Conservation (phyloP, 148 eudicot species). For the Rhododendron griersonianum region DNA sequence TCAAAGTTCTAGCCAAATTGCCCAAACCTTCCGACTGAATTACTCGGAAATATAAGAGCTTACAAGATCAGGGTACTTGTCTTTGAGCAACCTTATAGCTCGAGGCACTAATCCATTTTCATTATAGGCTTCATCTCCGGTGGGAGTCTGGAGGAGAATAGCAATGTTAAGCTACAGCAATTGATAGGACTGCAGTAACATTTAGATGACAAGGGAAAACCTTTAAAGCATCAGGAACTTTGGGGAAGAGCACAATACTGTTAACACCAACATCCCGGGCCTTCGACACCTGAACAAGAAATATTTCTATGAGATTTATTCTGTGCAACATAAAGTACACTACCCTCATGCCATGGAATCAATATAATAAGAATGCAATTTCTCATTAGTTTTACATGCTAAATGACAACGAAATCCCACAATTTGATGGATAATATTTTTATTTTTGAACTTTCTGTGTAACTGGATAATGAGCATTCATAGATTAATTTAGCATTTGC, state of each 20-base stretch:
- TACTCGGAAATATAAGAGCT: constrained; percentile 17
- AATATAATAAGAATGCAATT: constrained; percentile 10
- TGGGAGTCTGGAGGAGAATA: constrained; percentile 45
- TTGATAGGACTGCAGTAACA: neutral
- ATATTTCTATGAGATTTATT: no score
- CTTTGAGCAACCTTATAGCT: constrained; percentile 79
- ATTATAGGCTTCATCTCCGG: constrained; percentile 94
- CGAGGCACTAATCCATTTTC: constrained; percentile 93
- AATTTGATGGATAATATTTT: neutral
- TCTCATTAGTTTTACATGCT: neutral
- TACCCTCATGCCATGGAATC: neutral
- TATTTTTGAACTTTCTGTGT: neutral
- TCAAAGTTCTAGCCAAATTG: neutral
- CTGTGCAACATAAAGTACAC: neutral
- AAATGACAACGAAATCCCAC: neutral
- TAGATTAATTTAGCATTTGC: neutral
- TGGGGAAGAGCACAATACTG: constrained; percentile 85
- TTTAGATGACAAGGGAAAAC: constrained; percentile 23
- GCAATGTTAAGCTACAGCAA: constrained; percentile 3
- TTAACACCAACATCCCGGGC: constrained; percentile 96
- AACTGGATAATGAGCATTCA: neutral
- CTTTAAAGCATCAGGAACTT: constrained; percentile 98
- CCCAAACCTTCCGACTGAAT: neutral
- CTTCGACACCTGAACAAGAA: constrained; percentile 63
- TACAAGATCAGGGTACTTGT: constrained; percentile 97